A percentile compares a stretch with the other conserved stretches of the same genome.
Conservation (phyloP, 306 rosid species). For the Trichosanthes truncata region DNA sequence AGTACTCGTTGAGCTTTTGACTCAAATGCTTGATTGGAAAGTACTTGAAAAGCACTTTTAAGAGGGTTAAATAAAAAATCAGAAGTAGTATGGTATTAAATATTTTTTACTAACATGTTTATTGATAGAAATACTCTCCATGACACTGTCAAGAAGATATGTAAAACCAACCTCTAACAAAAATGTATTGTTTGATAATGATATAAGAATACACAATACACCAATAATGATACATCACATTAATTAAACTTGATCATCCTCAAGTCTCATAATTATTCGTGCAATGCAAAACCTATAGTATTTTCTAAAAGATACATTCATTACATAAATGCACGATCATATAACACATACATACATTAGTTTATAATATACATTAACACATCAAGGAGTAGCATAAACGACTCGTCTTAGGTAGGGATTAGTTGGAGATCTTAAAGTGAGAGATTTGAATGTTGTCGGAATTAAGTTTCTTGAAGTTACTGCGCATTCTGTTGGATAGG, state of each 20-base stretch:
- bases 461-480: constrained; percentile 35
- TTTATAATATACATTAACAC: background rate
- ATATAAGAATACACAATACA: background rate
- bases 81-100: too few species aligned
- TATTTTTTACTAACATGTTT: too few species aligned
- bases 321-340: background rate
- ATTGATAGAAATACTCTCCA: too few species aligned
- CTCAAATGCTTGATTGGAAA: too few species aligned
- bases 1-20: too few species aligned
- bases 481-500: constrained; percentile 11
- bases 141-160: too few species aligned
- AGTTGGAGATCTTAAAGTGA: constrained; percentile 22
- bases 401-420: too few species aligned
- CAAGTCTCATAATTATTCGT: background rate
- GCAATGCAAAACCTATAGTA: background rate
- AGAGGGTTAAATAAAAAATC: too few species aligned
- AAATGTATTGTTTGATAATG: background rate
- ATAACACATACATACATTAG: background rate
- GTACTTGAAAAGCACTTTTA: too few species aligned
- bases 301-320: background rate
- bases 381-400: background rate
- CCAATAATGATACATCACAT: background rate
- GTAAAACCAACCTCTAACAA: background rate
- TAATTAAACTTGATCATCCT: background rate
- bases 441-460: constrained; percentile 33